phyloP scores from a whole-genome alignment of 805 yeast genomes.

The Barnettozyma populi region DNA sequence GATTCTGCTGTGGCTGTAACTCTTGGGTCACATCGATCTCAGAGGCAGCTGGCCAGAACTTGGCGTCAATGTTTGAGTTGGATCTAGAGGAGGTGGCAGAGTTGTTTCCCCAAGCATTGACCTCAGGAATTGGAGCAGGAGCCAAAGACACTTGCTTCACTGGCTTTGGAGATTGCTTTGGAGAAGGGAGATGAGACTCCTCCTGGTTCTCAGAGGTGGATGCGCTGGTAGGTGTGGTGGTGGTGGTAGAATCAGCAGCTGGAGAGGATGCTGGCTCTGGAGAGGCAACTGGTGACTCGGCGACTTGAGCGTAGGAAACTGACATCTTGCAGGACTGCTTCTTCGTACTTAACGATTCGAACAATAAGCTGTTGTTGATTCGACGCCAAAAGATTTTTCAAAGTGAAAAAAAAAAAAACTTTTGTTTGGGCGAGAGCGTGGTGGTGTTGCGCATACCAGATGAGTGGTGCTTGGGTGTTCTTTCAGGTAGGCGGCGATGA shows the following conservation, averaged over 20 bases:
- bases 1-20: not conserved
- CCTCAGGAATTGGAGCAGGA: constrained; percentile 62
- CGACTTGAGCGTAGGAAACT: constrained; percentile 4
- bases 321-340: constrained; percentile 11
- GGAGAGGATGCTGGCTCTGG: constrained; percentile 14
- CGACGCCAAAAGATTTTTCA: not conserved
- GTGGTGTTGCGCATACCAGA: constrained; percentile 3
- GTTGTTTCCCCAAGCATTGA: constrained; percentile 53
- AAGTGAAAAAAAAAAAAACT: constrained; percentile 5
- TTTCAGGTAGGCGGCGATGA: too few species aligned
- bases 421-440: constrained; percentile 4
- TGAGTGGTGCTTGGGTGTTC: constrained; percentile 3
- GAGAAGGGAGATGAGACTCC: constrained; percentile 24
- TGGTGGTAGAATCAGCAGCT: constrained; percentile 5
- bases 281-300: constrained; percentile 16
- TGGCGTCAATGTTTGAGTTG: constrained; percentile 22
- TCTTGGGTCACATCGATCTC: constrained; percentile 19
- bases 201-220: constrained; percentile 6
- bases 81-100: constrained; percentile 24
- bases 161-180: constrained; percentile 23
- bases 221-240: constrained; percentile 1
- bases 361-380: not conserved
- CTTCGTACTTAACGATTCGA: not conserved
- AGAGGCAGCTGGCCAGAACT: constrained; percentile 34
- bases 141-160: constrained; percentile 33